phyloP scores from a whole-genome alignment of 768 basidiomycete species.

The Boletales sp. region DNA sequence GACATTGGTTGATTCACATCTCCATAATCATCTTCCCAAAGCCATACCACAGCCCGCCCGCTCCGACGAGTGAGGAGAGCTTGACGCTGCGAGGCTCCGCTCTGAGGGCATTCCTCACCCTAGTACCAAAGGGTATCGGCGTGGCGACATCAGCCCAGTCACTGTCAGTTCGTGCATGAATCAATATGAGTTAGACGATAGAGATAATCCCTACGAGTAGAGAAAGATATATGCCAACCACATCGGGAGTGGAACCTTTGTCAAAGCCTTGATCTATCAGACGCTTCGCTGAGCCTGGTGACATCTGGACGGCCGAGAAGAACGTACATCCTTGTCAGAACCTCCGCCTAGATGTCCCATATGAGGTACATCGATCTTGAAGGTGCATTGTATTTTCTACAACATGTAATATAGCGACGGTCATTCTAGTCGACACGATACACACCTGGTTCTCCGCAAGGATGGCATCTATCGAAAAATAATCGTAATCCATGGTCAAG shows the following conservation, averaged over 20 bases:
- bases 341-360: constrained; percentile 91
- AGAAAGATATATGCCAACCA: constrained; percentile 90
- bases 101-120: constrained; percentile 82
- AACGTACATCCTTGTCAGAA: constrained; percentile 72
- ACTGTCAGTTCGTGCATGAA: constrained; percentile 35
- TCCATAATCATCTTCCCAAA: constrained; percentile 85
- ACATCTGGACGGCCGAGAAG: not conserved
- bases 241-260: constrained; percentile 80
- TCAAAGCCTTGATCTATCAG: constrained; percentile 66
- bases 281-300: constrained; percentile 6
- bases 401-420: not conserved
- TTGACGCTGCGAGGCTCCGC: constrained; percentile 86
- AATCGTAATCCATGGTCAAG: constrained; percentile 76
- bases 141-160: constrained; percentile 90
- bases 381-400: constrained; percentile 92
- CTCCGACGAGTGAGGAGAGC: constrained; percentile 78
- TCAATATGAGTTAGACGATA: not conserved
- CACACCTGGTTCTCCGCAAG: constrained; percentile 85
- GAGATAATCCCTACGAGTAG: constrained; percentile 52
- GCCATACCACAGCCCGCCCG: constrained; percentile 88
- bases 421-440: not conserved
- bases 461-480: constrained; percentile 89
- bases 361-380: constrained; percentile 78
- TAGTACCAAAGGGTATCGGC: constrained; percentile 68
- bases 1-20: constrained; percentile 47